These are phyloP conservation scores for Auricularia cornea DNA, from an alignment of 768 basidiomycete genomes.

Conservation along the genomic window DNA sequence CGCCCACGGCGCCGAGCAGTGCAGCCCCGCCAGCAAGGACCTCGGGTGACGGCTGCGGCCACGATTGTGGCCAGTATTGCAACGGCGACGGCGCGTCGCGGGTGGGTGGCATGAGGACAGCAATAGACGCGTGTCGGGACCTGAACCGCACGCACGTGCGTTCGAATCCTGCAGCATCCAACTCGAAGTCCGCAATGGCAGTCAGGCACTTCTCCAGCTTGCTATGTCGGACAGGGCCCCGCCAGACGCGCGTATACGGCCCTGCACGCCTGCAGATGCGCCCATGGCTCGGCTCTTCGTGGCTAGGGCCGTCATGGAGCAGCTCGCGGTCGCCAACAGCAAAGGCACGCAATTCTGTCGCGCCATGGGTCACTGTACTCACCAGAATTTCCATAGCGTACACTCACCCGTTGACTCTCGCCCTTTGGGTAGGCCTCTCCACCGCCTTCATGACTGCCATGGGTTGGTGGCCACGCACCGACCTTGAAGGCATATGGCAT, in stretches of 20 bases:
- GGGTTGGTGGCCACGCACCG: conserved; percentile 57
- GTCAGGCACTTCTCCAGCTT: too few species aligned
- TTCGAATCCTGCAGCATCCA: too few species aligned
- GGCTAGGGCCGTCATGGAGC: conserved; percentile 58
- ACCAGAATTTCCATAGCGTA: conserved; percentile 32
- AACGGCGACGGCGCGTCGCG: too few species aligned
- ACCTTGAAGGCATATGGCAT: conserved; percentile 11
- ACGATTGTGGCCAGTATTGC: conserved; percentile 26
- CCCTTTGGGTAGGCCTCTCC: conserved; percentile 54
- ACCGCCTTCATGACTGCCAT: conserved; percentile 49
- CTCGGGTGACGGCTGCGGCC: conserved; percentile 9
- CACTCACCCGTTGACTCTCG: conserved; percentile 48
- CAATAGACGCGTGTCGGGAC: too few species aligned
- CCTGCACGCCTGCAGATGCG: conserved; percentile 41
- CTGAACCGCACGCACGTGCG: too few species aligned
- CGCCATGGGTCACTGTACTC: neutral
- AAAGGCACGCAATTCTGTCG: conserved; percentile 28
- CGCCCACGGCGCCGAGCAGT: conserved; percentile 21
- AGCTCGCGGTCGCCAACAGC: conserved; percentile 58
- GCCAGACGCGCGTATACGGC: conserved; percentile 43
- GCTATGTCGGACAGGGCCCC: too few species aligned
- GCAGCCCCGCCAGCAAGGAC: conserved; percentile 28
- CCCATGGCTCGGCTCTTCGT: conserved; percentile 56
- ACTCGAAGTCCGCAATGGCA: too few species aligned
- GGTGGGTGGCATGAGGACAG: too few species aligned